phyloP scores from a whole-genome alignment of 2,329 filamentous ascomycete species.

The Myriosclerotinia duriaeana region DNA sequence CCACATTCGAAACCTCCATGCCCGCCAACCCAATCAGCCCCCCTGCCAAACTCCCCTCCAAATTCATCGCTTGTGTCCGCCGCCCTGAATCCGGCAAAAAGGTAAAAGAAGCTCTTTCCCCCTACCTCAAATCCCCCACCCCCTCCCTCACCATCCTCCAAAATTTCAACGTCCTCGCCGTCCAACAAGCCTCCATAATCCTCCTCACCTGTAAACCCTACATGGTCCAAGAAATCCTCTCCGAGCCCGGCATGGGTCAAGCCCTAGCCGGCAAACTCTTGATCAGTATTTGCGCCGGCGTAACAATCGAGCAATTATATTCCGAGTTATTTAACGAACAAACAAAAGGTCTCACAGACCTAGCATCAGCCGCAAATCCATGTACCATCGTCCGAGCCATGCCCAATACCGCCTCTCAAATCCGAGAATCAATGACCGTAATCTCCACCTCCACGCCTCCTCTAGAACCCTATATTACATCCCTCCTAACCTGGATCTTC shows the following conservation, averaged over 20 bases:
- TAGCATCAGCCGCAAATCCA: constrained; percentile 41
- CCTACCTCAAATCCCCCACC: constrained; percentile 48
- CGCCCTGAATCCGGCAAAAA: constrained; percentile 67
- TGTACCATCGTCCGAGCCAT: constrained; percentile 61
- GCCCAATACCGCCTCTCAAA: constrained; percentile 79
- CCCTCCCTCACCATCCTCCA: constrained; percentile 64
- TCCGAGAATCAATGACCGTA: constrained; percentile 80
- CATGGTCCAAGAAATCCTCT: constrained; percentile 67
- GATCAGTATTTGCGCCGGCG: constrained; percentile 77
- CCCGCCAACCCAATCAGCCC: constrained; percentile 44
- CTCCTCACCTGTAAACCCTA: constrained; percentile 80
- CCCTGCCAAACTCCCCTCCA: constrained; percentile 62
- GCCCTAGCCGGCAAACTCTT: constrained; percentile 78
- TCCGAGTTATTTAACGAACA: constrained; percentile 47
- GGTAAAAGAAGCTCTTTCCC: constrained; percentile 63
- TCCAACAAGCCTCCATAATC: constrained; percentile 68
- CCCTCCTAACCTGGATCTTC: constrained; percentile 74
- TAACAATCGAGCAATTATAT: constrained; percentile 68
- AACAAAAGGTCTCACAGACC: constrained; percentile 30
- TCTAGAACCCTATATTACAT: constrained; percentile 52
- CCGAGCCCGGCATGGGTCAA: constrained; percentile 64
- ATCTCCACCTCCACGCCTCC: constrained; percentile 64
- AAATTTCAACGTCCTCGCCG: constrained; percentile 69
- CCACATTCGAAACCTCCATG: constrained; percentile 47
- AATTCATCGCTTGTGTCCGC: constrained; percentile 79